Conservation (phyloP, 768 basidiomycete species). For the Boletus sp. region DNA sequence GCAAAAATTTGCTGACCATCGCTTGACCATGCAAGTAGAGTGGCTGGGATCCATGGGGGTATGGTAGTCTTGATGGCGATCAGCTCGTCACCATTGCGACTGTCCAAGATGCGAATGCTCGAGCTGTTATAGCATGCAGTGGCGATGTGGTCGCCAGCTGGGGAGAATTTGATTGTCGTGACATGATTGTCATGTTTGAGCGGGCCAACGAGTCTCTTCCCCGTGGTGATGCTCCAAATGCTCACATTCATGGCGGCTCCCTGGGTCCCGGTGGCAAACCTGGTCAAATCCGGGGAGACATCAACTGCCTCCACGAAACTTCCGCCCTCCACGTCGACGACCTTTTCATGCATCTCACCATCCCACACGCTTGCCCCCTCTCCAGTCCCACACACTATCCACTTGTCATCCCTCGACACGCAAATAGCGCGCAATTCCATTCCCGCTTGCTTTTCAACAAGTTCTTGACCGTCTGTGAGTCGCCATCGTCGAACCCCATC, state of each 20-base stretch:
- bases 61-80: not conserved
- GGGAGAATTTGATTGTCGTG: not conserved
- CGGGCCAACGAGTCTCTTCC: not conserved
- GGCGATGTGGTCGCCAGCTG: not conserved
- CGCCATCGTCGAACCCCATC: not conserved
- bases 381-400: not conserved
- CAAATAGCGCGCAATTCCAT: fast-evolving
- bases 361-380: not conserved
- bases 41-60: fast-evolving
- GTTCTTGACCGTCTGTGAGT: not conserved
- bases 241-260: not conserved
- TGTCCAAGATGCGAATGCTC: not conserved
- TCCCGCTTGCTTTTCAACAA: too few relatives aligned
- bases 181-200: fast-evolving
- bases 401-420: not conserved
- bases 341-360: not conserved
- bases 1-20: not conserved
- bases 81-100: not conserved
- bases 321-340: not conserved
- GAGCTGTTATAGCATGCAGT: not conserved
- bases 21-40: not conserved
- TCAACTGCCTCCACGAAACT: not conserved
- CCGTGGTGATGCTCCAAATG: not conserved
- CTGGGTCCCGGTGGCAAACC: too few relatives aligned
- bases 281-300: not conserved